Base-by-base conservation (phyloP, 441 rosid species). In the Pelargonium citronellum region DNA sequence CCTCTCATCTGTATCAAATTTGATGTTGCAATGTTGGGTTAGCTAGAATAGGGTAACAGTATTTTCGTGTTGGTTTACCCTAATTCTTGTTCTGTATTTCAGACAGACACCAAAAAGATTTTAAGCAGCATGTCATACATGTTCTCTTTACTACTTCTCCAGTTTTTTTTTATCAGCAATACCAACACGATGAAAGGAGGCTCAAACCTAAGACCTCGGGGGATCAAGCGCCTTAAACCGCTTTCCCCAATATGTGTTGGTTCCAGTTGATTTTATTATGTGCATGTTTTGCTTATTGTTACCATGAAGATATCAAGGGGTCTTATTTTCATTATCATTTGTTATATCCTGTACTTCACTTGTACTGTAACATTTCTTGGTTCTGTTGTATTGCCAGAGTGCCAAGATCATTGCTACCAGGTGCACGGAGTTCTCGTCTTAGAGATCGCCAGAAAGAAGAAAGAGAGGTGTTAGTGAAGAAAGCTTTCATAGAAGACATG, bases 381-480 rank as follows among this genome's bases (percentile, higher is more conserved):
- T 51, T 81, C 74, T 74, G 57, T 72, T 53, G 67, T 76, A 55
- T 72, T 80, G 71, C 70, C 91, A 96, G 99, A 79, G 91, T 96
- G 80, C 99, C 99, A 61, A 88, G 92, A 73, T 87, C 96, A 77
- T 74, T 96, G 71, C 82, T 92, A 65, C 97, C 97, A 55, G 99
- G 98, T 71, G 95, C 90, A 72, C 94, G 98, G 69, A 88, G 89
- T 87, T 96, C 99, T 79, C 91, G 98, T 43, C 83, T 90, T 67
- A 91, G 96, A 83, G 97, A 92, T 78, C 96, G 97, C 67, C 87
- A 78, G 66, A 91, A 85, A 83, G 98, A 91, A 82, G 96, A 89
- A 73, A 86, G 97, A 74, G 99, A 96, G 83, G 73, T 87, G 74
- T 85, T 89, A 62, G 96, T 96, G 64, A 96, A 91, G 79, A 89